These are phyloP conservation scores for Xylaria polymorpha DNA, from an alignment of 2,329 filamentous ascomycete genomes.

Conservation along the genomic window DNA sequence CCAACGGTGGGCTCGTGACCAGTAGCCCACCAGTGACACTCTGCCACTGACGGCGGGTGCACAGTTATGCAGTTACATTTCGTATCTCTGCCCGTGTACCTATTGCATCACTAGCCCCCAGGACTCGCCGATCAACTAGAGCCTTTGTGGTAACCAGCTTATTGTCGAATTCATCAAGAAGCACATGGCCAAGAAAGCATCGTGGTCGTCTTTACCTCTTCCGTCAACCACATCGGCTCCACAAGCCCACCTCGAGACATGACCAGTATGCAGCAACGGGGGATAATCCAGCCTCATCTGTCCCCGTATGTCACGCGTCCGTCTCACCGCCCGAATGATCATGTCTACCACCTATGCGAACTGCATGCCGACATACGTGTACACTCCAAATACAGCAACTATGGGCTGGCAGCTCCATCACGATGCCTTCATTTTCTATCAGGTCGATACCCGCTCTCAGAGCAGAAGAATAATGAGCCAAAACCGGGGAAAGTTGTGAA, in stretches of 20 bases:
- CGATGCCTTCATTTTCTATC: conserved; percentile 40
- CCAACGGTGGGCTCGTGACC: conserved; percentile 40
- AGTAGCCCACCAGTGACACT: conserved; percentile 31
- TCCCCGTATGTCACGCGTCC: conserved; percentile 36
- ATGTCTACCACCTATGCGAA: conserved; percentile 33
- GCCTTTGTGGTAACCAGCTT: conserved; percentile 32
- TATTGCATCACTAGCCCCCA: conserved; percentile 37
- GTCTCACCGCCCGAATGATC: conserved; percentile 38
- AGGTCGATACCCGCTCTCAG: conserved; percentile 19
- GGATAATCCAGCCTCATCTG: conserved; percentile 37
- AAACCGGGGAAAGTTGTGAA: conserved; percentile 14
- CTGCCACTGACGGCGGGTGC: conserved; percentile 30
- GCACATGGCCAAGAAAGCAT: conserved; percentile 33
- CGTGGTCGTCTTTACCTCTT: conserved; percentile 32
- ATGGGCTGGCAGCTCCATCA: conserved; percentile 37
- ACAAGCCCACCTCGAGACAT: conserved; percentile 28
- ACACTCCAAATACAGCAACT: conserved; percentile 32
- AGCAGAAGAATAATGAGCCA: conserved; percentile 16
- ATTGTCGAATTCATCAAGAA: conserved; percentile 15
- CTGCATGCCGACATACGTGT: conserved; percentile 43
- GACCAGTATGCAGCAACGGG: conserved; percentile 26
- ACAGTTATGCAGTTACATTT: conserved; percentile 33
- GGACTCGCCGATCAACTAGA: conserved; percentile 37
- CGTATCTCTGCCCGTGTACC: conserved; percentile 28
- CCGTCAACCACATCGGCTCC: conserved; percentile 26